phyloP scores from a whole-genome alignment of 345 rosid species.

The Brassica cretica region DNA sequence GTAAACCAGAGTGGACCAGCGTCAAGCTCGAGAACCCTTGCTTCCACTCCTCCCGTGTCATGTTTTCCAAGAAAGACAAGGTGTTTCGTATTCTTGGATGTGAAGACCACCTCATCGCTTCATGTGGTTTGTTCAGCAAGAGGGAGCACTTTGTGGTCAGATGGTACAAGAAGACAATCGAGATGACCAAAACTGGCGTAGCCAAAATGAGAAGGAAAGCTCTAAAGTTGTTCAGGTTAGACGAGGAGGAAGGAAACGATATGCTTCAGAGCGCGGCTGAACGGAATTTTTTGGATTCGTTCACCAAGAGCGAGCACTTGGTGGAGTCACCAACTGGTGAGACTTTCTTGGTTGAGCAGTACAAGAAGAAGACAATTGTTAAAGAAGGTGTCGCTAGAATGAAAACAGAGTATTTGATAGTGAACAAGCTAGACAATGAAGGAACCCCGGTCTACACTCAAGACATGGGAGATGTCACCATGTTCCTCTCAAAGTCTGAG shows the following conservation, averaged over 20 bases:
- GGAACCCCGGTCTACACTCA: not conserved
- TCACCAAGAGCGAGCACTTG: not conserved
- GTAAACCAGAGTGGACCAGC: not conserved
- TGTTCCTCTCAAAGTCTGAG: not conserved
- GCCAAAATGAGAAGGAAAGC: not conserved
- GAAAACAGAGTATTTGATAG: not conserved
- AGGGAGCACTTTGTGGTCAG: too few relatives aligned
- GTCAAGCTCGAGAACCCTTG: not conserved
- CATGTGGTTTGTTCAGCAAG: not conserved
- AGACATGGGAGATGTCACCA: not conserved
- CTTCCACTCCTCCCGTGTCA: not conserved
- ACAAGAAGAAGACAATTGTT: not conserved
- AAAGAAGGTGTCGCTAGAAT: not conserved
- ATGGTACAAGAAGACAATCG: too few relatives aligned
- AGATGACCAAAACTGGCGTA: too few relatives aligned
- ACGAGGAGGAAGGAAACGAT: too few relatives aligned
- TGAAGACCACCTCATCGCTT: not conserved
- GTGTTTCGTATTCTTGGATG: not conserved
- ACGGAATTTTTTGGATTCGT: not conserved
- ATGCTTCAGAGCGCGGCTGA: not conserved
- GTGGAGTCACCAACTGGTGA: not conserved
- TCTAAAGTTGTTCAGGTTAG: too few relatives aligned
- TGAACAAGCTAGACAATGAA: not conserved
- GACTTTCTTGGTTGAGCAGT: not conserved
- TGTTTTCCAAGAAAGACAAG: too few relatives aligned